Evolutionary conservation across 208 protist genomes (phyloP).

Genomic region (Wallacemonas collosoma): DNA sequence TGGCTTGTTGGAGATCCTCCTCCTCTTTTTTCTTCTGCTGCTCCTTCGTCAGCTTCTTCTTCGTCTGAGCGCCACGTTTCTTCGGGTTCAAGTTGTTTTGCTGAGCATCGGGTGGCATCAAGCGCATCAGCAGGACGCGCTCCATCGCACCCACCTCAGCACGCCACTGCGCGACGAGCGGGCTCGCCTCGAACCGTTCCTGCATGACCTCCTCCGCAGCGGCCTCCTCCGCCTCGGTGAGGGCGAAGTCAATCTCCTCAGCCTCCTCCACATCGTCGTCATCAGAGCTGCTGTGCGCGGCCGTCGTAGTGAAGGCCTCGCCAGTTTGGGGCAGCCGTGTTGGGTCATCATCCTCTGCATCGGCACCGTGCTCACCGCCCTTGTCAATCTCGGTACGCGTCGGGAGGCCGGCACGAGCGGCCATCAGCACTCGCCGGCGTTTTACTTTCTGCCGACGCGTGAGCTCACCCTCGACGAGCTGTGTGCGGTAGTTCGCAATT

Average conservation of each 20-base stretch:
- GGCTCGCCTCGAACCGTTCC: conserved; percentile 60
- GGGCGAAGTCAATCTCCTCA: conserved; percentile 29
- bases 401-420: conserved; percentile 9
- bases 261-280: conserved; percentile 24
- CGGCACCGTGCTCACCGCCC: conserved; percentile 22
- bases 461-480: conserved; percentile 43
- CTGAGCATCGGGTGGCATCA: conserved; percentile 41
- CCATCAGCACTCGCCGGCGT: conserved; percentile 52
- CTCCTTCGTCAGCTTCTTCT: conserved; percentile 47
- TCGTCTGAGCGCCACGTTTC: conserved; percentile 30
- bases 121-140: conserved; percentile 70
- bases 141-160: conserved; percentile 77
- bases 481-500: conserved; percentile 27
- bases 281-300: conserved; percentile 4
- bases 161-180: conserved; percentile 41
- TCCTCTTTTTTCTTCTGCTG: conserved; percentile 72
- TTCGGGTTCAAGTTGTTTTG: conserved; percentile 55
- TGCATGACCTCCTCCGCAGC: conserved; percentile 62
- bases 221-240: conserved; percentile 60
- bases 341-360: not conserved
- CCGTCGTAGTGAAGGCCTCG: not conserved
- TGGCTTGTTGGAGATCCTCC: conserved; percentile 59
- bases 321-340: not conserved
- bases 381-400: not conserved
- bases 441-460: conserved; percentile 54